Base-by-base conservation (phyloP, 2,329 filamentous ascomycete species). In the Xylaria sp. region DNA sequence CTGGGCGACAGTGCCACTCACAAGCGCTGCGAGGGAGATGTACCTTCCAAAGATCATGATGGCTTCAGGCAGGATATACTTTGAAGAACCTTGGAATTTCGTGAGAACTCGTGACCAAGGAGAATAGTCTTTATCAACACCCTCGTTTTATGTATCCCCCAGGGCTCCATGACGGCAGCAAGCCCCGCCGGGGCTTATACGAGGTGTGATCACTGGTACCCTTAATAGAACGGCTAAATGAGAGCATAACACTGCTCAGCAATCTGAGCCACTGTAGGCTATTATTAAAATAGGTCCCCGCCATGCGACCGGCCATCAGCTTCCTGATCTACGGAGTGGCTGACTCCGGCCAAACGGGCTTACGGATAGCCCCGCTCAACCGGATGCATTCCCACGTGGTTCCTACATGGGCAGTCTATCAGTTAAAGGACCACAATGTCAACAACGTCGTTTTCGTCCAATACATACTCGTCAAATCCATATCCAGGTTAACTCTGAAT, bases 21-120 rank as follows among this genome's bases (percentile, higher is more conserved):
- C 53, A 34, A 58, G 50, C 16, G 53, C 50, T 7, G 57, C 61
- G 5, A 66, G 39, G 7, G 63, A 51, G 34, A 67, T 21, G 9
- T 65, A n/a, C 20, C 63, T 68, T 37, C 44, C 39, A 53, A 57
- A 57, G 47, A 67, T 48, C 66, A 68, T 68, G 22, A 2, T 57
- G 50, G 44, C n/a, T 20, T 9, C 19, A 38, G 43, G 18, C 29
- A 19, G 1, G 39, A 34, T n/a, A 26, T 26, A 26, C 24, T 26
- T 11, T 21, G 9, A 34, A 21, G 29, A 13, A 39, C 34, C 37
- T 49, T 29, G n/a, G 16, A 17, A 9, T 11, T n/a, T n/a, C n/a
- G n/a, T n/a, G n/a, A n/a, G n/a, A n/a, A n/a, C n/a, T n/a, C n/a
- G n/a, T n/a, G n/a, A n/a, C n/a, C n/a, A n/a, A n/a, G n/a, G n/a